A percentile compares a stretch with the other conserved stretches of the same genome.
phyloP scores from a whole-genome alignment of 495 filamentous ascomycete genomes.

The Opeltia flavorubescens region DNA sequence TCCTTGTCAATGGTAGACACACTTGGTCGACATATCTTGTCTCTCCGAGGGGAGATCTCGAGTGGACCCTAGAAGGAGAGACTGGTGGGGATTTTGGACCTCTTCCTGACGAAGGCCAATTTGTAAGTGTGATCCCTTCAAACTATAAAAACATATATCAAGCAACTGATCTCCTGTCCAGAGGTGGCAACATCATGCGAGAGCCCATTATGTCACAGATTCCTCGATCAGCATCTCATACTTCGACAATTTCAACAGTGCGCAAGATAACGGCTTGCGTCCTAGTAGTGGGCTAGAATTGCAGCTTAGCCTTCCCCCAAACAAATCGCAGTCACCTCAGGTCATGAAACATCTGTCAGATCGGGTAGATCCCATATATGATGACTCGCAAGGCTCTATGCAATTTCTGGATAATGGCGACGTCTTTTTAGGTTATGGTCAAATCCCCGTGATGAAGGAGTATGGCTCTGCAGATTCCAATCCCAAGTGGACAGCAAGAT shows the following conservation, averaged over 20 bases:
- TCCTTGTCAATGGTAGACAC: conserved; percentile 25
- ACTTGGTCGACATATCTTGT: conserved; percentile 25
- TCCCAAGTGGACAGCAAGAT: conserved; percentile 20
- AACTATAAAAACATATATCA: neutral
- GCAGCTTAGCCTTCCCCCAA: conserved; percentile 12
- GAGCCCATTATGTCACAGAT: conserved; percentile 19
- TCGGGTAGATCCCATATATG: conserved; percentile 18
- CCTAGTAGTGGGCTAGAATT: conserved; percentile 14
- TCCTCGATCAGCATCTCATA: conserved; percentile 25
- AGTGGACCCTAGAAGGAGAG: conserved; percentile 30
- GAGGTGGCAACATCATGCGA: conserved; percentile 27
- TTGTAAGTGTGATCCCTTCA: conserved; percentile 5
- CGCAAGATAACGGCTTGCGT: conserved; percentile 15
- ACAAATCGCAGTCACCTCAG: neutral
- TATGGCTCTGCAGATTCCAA: conserved; percentile 18
- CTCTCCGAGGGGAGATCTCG: conserved; percentile 22
- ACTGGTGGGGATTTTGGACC: conserved; percentile 27
- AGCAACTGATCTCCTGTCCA: neutral
- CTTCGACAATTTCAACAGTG: conserved; percentile 23
- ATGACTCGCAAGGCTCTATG: conserved; percentile 31
- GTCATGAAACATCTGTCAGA: conserved; percentile 13
- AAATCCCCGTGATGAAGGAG: conserved; percentile 33
- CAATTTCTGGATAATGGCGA: conserved; percentile 32
- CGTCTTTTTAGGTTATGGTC: conserved; percentile 35
- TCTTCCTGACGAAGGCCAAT: conserved; percentile 13